Evolutionary conservation across 768 basidiomycete species (phyloP).

Genomic region (Mycena epipterygia): DNA sequence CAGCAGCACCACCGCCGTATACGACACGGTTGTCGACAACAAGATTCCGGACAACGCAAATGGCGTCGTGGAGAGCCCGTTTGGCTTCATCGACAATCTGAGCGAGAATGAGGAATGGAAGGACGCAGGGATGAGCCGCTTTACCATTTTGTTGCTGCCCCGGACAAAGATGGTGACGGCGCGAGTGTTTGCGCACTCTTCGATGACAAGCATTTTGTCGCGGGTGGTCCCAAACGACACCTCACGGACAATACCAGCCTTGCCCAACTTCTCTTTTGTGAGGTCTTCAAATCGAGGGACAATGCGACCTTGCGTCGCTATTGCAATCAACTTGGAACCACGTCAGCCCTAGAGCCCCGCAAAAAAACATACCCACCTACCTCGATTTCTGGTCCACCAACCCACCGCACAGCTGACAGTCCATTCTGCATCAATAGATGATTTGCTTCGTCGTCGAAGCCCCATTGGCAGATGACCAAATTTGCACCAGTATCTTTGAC

Average conservation of each 20-base stretch:
- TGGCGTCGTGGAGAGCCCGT: constrained; percentile 96
- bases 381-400: constrained; percentile 99
- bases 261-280: constrained; percentile 89
- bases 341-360: not conserved
- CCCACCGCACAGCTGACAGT: constrained; percentile 97
- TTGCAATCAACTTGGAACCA: constrained; percentile 86
- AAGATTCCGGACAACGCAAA: constrained; percentile 96
- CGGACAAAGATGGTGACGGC: constrained; percentile 98
- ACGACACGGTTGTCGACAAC: constrained; percentile 97
- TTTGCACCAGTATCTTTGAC: constrained; percentile 98
- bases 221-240: constrained; percentile 96
- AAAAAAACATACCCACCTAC: constrained; percentile 53
- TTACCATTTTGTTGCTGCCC: constrained; percentile 98
- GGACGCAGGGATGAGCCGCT: constrained; percentile 18
- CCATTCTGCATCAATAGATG: constrained; percentile 98
- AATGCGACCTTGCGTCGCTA: constrained; percentile 97
- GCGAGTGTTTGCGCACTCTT: constrained; percentile 96
- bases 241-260: constrained; percentile 94
- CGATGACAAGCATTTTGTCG: constrained; percentile 99
- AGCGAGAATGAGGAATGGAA: not conserved
- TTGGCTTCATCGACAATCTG: constrained; percentile 99
- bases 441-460: constrained; percentile 99
- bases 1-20: constrained; percentile 98
- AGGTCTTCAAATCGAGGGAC: constrained; percentile 99
- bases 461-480: constrained; percentile 99